Conservation (phyloP, 2,329 filamentous ascomycete species). For the Lojkania enalia region DNA sequence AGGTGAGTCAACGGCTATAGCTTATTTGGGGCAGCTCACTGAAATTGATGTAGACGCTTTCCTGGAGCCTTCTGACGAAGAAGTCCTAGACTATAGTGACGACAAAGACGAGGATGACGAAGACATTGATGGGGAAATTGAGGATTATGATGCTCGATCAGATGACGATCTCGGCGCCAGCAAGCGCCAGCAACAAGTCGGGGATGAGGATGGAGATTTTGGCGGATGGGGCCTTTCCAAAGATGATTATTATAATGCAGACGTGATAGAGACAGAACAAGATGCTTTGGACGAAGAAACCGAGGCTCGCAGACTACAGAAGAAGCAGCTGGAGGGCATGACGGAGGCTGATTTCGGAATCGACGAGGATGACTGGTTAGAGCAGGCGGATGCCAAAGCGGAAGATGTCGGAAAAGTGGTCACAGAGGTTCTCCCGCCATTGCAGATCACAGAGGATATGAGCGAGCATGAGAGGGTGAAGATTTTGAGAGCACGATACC, state of each 20-base stretch:
- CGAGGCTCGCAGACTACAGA: conserved; percentile 84
- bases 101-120: conserved; percentile 52
- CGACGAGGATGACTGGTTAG: conserved; percentile 84
- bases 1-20: conserved; percentile 43
- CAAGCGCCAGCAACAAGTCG: conserved; percentile 46
- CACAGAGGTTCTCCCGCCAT: conserved; percentile 81
- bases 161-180: conserved; percentile 36
- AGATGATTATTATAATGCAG: conserved; percentile 91
- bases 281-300: conserved; percentile 88
- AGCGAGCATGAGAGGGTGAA: conserved; percentile 71
- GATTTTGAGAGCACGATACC: conserved; percentile 79
- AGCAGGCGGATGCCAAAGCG: conserved; percentile 52
- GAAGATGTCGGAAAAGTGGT: conserved; percentile 61
- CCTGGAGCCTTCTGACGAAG: conserved; percentile 64
- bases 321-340: conserved; percentile 89
- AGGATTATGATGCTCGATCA: conserved; percentile 35
- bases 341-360: conserved; percentile 91
- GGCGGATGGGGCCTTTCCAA: conserved; percentile 86
- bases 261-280: conserved; percentile 70
- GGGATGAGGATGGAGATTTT: conserved; percentile 60
- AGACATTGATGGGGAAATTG: conserved; percentile 43
- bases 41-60: conserved; percentile 53
- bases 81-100: conserved; percentile 59
- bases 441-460: conserved; percentile 82
- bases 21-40: conserved; percentile 1